Conservation (phyloP, 768 basidiomycete species). For the Lactifluus rugatus region DNA sequence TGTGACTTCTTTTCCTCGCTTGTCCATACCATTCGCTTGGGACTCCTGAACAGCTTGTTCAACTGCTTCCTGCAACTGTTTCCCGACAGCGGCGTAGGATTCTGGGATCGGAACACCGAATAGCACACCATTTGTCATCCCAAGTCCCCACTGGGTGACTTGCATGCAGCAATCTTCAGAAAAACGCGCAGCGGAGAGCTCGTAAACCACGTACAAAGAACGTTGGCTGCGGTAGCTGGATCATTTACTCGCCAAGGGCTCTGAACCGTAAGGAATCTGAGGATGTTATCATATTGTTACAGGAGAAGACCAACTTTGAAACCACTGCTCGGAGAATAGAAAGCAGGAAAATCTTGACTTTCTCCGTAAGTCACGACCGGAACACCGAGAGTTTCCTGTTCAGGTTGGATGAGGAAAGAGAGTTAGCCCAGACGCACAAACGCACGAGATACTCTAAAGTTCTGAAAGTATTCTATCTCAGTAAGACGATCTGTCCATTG, state of each 20-base stretch:
- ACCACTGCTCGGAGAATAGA: conserved; percentile 80
- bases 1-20: conserved; percentile 81
- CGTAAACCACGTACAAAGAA: conserved; percentile 48
- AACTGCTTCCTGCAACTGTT: conserved; percentile 62
- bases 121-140: conserved; percentile 65
- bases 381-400: conserved; percentile 92
- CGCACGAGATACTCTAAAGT: conserved; percentile 72
- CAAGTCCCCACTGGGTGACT: conserved; percentile 66
- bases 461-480: conserved; percentile 29
- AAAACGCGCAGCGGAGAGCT: neutral
- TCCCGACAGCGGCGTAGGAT: conserved; percentile 57
- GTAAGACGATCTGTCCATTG: neutral
- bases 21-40: conserved; percentile 67
- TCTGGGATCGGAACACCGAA: conserved; percentile 88
- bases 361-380: conserved; percentile 74
- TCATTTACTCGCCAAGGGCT: conserved; percentile 68
- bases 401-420: neutral
- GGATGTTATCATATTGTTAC: neutral
- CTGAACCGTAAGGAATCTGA: conserved; percentile 30
- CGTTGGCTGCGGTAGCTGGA: conserved; percentile 55
- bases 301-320: conserved; percentile 42
- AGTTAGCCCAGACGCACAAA: neutral
- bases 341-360: conserved; percentile 85
- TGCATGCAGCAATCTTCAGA: neutral
- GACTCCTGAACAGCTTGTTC: conserved; percentile 81